Base-by-base conservation (phyloP, 768 basidiomycete genomes). In the Mycena polygramma region DNA sequence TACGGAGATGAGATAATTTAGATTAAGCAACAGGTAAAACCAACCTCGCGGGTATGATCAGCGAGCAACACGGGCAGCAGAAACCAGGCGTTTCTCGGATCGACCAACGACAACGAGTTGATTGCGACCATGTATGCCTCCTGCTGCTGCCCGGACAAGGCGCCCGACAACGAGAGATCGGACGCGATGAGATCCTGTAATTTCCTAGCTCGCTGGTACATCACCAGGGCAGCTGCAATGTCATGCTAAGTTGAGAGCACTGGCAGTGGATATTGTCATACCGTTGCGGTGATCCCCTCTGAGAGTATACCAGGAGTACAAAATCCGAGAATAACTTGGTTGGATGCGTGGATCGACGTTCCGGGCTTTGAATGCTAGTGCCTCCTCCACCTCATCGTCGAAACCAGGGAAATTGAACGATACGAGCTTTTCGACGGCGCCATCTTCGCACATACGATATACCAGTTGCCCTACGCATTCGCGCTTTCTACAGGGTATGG, bases 251-350 rank as follows among this genome's bases (percentile, higher is more conserved):
- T 46, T 61, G 46, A 58, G 69, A 51, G 45, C 65, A 68, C 30
- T 62, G 62, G 49, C 14, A 41, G 71, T 85, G 17, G 26, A 15
- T 24, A 51, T 90, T 80, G 30, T 30, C 30, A 30, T 79, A 97
- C 97, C 98, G 78, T 89, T 95, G 60, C 95, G 90, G 81, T 96
- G 96, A 79, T 98, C 96, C 35, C 94, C 94, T 78, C 94, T 86
- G 65, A 88, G 86, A 74, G 92, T 88, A 79, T 96, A 92, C 96
- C 96, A 99, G 55, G 95, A 92, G 81, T 98, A 97, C n/a, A 99
- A 82, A 63, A 99, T 94, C 75, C 90, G 89, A 43, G 95, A 91
- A 83, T 97, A 99, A 77, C 90, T 91, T 0, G 97, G 97, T 45
- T 86, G 88, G 46, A 91, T 82, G 52, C 94, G 89, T 57, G 97